Base-by-base conservation (phyloP, 371 early-diverging fungal genomes). In the Globomyces sp. region DNA sequence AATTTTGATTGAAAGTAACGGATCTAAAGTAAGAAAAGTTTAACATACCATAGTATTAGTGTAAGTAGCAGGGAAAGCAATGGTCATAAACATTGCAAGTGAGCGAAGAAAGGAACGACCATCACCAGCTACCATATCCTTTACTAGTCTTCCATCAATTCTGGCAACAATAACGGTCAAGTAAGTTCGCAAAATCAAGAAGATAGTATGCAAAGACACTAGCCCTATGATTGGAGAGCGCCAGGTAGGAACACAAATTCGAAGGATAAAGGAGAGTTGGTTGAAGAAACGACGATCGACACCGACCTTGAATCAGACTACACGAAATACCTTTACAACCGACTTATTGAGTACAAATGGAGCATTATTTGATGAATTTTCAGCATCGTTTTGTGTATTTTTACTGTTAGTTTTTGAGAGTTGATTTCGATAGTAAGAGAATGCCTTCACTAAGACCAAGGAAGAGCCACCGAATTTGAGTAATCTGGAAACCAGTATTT, bases 1-100 rank as follows among this genome's bases (percentile, higher is more conserved):
- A 77, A 73, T 49, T 75, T 77, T 24, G 77, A 76, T 63, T 82
- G 82, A 5, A 78, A 67, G 62, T 76, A 80, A 42, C 69, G 62
- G 66, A 75, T 74, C 24, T 24, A 24, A 24, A 24, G 24, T 73
- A 24, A 24, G 24, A 24, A 24, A 24, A 24, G 24, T 24, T 24
- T 58, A 13, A 37, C 73, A 89, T 24, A 24, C 24, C 91, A 95
- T 91, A 75, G 91, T 90, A 77, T 97, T 97, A 66, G 97, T 97
- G 76, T 92, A 92, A 13, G 96, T 95, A 1, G 97, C 96, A 6
- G 97, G 97, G 36, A 97, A 80, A 6, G 95, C 92, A 44, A 95
- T 89, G 6, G 85, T 82, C 89, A 97, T 93, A 92, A 94, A 97
- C 82, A 87, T 90, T 43, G 81, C 77, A 57, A 97, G 83, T 6